phyloP scores from a whole-genome alignment of 805 yeast species.

The Tetrapisispora fleetii region DNA sequence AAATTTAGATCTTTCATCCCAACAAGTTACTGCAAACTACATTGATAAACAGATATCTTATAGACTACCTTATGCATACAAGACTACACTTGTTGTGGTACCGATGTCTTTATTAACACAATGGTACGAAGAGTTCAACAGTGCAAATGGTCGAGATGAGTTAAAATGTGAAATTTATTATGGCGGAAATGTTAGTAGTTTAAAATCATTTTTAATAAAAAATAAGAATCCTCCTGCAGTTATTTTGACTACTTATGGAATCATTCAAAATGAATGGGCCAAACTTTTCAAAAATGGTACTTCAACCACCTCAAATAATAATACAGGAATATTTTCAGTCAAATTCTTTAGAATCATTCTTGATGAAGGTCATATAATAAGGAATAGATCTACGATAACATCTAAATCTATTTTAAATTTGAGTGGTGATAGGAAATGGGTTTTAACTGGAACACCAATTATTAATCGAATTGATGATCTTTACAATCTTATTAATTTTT shows the following conservation, averaged over 20 bases:
- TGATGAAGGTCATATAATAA: conserved; percentile 86
- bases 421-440: conserved; percentile 64
- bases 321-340: conserved; percentile 56
- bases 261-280: conserved; percentile 67
- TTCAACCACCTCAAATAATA: conserved; percentile 14
- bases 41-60: not conserved
- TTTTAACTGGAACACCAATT: conserved; percentile 88
- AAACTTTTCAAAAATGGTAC: conserved; percentile 28
- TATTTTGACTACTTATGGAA: conserved; percentile 79
- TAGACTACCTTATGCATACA: conserved; percentile 44
- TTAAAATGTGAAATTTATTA: conserved; percentile 57
- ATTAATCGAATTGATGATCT: conserved; percentile 82
- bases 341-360: conserved; percentile 66
- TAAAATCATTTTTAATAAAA: conserved; percentile 37
- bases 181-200: conserved; percentile 52
- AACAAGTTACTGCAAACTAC: not conserved
- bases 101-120: conserved; percentile 89
- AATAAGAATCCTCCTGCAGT: conserved; percentile 49
- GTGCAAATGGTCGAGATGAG: conserved; percentile 39
- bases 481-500: conserved; percentile 62
- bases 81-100: conserved; percentile 69
- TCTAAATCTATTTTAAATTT: conserved; percentile 67
- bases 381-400: conserved; percentile 70
- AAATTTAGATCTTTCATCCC: not conserved
- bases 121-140: conserved; percentile 76